Base-by-base conservation (phyloP, 768 basidiomycete genomes). In the Podaxis sp. region DNA sequence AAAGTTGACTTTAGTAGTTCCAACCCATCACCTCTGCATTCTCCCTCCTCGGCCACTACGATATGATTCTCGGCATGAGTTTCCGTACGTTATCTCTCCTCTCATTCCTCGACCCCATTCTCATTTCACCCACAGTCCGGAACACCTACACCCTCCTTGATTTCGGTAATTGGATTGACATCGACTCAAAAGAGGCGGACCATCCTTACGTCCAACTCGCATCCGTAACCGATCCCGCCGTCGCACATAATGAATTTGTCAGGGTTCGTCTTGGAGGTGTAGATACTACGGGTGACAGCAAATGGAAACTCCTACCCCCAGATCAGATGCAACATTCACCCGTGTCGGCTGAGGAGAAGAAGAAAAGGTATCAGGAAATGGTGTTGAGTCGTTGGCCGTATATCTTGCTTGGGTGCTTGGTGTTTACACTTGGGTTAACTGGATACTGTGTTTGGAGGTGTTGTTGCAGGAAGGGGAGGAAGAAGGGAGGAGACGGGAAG, bases 21-120 rank as follows among this genome's bases (percentile, higher is more conserved):
- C 91, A 93, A 79, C 91, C 91, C 2, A 90, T 92, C 66, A 90
- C 90, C 13, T 84, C 86, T 3, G 89, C 90, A 4, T 91, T 92
- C 75, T 87, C 88, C 76, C 66, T 91, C 46, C 81, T 90, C 28
- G 88, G 90, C 65, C 81, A 88, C 70, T 93, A 90, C 66, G 91
- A 93, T 67, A 87, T 92, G 80, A 90, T 93, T 67, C 80, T 92
- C 54, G 91, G 91, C 66, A 91, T 91, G 89, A 82, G 82, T 58
- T 91, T 93, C 77, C 61, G 90, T 92, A 74, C 67, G 89, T 74
- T 3, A 49, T 41, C 7, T 40, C 48, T 40, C 37, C 30, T 8
- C 55, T 33, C 20, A 2, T 17, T 17, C 36, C 40, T 41, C 10
- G n/a, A 24, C 12, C 58, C 37, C 44, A 28, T 33, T 28, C 48